Conservation (phyloP, 202 grass and related monocot species). For the Digitaria exilis region DNA sequence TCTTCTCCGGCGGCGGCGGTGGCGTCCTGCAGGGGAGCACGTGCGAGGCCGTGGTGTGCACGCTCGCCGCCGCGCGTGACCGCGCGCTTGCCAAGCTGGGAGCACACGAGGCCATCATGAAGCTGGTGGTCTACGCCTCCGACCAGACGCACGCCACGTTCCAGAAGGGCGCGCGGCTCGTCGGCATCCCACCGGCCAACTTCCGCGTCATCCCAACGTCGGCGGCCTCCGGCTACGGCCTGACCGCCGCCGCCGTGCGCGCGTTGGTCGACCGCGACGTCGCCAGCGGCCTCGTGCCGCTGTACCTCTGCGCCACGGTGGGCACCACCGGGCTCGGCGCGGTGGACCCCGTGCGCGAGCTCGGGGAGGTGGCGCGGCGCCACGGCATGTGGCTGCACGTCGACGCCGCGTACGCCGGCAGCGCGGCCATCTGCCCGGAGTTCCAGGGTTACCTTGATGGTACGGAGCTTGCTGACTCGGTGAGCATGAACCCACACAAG, state of each 20-base stretch:
- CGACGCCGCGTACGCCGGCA: conserved; percentile 59
- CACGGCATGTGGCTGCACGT: conserved; percentile 60
- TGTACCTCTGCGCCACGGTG: conserved; percentile 54
- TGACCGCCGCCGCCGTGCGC: not conserved
- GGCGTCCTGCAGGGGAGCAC: conserved; percentile 59
- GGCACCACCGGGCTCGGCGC: conserved; percentile 49
- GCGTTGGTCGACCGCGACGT: conserved; percentile 27
- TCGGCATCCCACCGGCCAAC: conserved; percentile 54
- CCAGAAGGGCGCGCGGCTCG: conserved; percentile 51
- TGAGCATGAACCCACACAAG: conserved; percentile 74
- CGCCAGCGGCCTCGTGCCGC: conserved; percentile 5
- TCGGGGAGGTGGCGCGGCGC: conserved; percentile 39
- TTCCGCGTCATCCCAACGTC: conserved; percentile 45
- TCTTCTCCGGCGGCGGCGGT: conserved; percentile 54
- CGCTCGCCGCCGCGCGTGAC: conserved; percentile 46
- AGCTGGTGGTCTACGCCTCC: conserved; percentile 58
- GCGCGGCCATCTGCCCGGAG: conserved; percentile 45
- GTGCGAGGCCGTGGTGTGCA: conserved; percentile 66
- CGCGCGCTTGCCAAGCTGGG: conserved; percentile 26
- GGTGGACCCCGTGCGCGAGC: conserved; percentile 36
- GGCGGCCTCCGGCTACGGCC: not conserved
- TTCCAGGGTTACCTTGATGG: conserved; percentile 44
- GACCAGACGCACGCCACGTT: conserved; percentile 62
- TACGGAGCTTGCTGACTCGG: conserved; percentile 54
- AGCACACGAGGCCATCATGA: conserved; percentile 23